Evolutionary conservation across 768 basidiomycete species (phyloP).

Genomic region (Pholiota molesta): DNA sequence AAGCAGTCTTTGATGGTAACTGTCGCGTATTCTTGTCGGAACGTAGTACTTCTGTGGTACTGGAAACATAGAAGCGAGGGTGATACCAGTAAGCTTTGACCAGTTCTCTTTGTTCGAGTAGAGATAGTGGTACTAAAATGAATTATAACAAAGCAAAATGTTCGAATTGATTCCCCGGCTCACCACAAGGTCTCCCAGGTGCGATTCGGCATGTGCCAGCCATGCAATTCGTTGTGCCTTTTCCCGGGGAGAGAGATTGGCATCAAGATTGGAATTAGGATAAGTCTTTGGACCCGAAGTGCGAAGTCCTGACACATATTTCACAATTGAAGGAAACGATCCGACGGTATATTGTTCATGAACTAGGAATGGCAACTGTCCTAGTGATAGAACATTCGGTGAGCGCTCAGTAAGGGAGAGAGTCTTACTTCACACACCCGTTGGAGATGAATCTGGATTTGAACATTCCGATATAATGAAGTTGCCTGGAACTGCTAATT

Average conservation of each 20-base stretch:
- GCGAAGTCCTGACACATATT: slow-evolving; percentile 60
- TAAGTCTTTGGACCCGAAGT: slow-evolving; percentile 32
- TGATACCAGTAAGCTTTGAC: slow-evolving; percentile 52
- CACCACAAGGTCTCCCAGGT: slow-evolving; percentile 74
- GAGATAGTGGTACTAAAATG: slow-evolving; percentile 58
- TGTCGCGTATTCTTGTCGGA: slow-evolving; percentile 60
- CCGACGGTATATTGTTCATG: slow-evolving; percentile 56
- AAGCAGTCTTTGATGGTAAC: slow-evolving; percentile 60
- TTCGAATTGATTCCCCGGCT: slow-evolving; percentile 28
- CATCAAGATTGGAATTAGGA: slow-evolving; percentile 49
- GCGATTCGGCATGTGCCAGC: slow-evolving; percentile 64
- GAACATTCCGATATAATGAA: slow-evolving; percentile 64
- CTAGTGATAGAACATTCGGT: slow-evolving; percentile 36
- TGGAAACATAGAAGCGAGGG: slow-evolving; percentile 58
- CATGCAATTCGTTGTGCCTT: slow-evolving; percentile 62
- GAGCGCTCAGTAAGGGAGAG: neutral
- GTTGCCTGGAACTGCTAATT: slow-evolving; percentile 67
- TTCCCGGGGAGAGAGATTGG: slow-evolving; percentile 44
- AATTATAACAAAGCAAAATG: slow-evolving; percentile 5
- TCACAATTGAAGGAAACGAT: slow-evolving; percentile 62
- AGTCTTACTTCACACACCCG: slow-evolving; percentile 50
- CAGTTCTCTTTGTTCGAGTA: slow-evolving; percentile 71
- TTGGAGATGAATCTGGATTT: slow-evolving; percentile 74
- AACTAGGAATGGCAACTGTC: slow-evolving; percentile 71
- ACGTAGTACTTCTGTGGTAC: slow-evolving; percentile 78